Conservation (phyloP, 2,329 filamentous ascomycete genomes). For the Diaporthe vexans region DNA sequence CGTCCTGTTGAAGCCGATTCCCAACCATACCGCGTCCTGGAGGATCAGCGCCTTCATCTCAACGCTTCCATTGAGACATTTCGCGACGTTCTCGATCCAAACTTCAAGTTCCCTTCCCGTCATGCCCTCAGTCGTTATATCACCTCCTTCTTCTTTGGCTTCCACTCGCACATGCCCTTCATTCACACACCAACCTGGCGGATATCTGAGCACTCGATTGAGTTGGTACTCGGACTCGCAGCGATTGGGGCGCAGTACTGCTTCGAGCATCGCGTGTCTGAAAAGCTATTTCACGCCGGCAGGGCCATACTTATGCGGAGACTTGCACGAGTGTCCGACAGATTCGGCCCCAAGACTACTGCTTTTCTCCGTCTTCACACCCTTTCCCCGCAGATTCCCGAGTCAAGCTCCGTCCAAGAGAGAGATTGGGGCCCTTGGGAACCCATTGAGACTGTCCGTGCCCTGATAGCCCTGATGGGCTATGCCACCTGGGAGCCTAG, state of each 20-base stretch:
- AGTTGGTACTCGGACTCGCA: slow-evolving; percentile 51
- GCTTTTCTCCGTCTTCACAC: slow-evolving; percentile 45
- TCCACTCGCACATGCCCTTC: slow-evolving; percentile 56
- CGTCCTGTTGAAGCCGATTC: background rate
- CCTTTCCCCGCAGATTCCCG: background rate
- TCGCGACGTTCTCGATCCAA: background rate
- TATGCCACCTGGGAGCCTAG: slow-evolving; percentile 56
- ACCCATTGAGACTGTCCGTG: slow-evolving; percentile 51
- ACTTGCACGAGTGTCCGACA: slow-evolving; percentile 45
- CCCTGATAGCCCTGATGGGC: slow-evolving; percentile 54
- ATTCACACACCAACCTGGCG: slow-evolving; percentile 54
- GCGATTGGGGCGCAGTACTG: slow-evolving; percentile 56
- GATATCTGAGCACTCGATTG: slow-evolving; percentile 49
- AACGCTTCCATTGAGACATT: background rate
- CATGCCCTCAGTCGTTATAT: slow-evolving; percentile 54
- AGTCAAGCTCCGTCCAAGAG: background rate
- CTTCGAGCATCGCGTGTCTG: slow-evolving; percentile 53
- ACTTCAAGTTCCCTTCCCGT: slow-evolving; percentile 52
- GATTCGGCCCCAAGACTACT: slow-evolving; percentile 47
- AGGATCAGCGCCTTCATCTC: slow-evolving; percentile 11
- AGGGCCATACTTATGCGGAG: slow-evolving; percentile 52
- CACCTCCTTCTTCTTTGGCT: slow-evolving; percentile 54
- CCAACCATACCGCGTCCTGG: slow-evolving; percentile 6
- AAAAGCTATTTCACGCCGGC: slow-evolving; percentile 52
- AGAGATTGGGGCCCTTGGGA: slow-evolving; percentile 46